Percentiles rank a stretch among this genome's conserved stretches.
Evolutionary conservation across 2,329 filamentous ascomycete species (phyloP).

Genomic region (Colletotrichum scovillei): DNA sequence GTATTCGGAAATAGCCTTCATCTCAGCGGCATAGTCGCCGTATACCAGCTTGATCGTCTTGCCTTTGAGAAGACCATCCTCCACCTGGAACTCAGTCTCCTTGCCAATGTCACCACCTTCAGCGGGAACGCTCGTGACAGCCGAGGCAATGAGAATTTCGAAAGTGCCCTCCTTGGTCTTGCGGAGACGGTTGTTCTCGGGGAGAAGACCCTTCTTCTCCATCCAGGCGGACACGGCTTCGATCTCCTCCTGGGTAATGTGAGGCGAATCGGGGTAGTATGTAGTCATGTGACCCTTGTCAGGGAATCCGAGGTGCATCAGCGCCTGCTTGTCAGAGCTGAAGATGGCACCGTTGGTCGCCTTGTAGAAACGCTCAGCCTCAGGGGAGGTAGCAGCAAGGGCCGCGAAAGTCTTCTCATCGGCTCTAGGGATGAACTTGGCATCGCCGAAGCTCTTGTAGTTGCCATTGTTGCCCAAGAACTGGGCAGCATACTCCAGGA

Average conservation of each 20-base stretch:
- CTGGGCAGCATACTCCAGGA: constrained; percentile 81
- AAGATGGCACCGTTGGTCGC: constrained; percentile 80
- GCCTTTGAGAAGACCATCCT: constrained; percentile 69
- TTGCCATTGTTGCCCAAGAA: constrained; percentile 86
- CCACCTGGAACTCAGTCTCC: constrained; percentile 69
- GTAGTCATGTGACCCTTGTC: constrained; percentile 82
- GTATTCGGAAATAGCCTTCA: constrained; percentile 75
- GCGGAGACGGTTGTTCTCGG: constrained; percentile 80
- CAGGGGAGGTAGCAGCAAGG: constrained; percentile 69
- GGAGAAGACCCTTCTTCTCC: constrained; percentile 76
- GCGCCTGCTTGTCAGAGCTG: constrained; percentile 69
- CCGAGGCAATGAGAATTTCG: constrained; percentile 81
- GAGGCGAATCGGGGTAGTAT: constrained; percentile 82
- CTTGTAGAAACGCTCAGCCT: constrained; percentile 73
- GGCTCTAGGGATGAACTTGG: constrained; percentile 84
- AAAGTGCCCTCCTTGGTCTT: constrained; percentile 74
- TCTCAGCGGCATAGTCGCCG: constrained; percentile 79
- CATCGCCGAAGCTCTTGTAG: constrained; percentile 89
- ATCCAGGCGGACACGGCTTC: constrained; percentile 78
- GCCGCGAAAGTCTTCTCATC: constrained; percentile 71
- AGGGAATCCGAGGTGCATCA: constrained; percentile 82
- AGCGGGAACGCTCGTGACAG: constrained; percentile 66
- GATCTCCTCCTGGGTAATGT: constrained; percentile 81
- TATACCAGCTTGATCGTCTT: constrained; percentile 79
- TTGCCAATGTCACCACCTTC: constrained; percentile 77